Evolutionary conservation across 73 alveolate genomes (phyloP).

Genomic region (Tetrahymena thermophila): DNA sequence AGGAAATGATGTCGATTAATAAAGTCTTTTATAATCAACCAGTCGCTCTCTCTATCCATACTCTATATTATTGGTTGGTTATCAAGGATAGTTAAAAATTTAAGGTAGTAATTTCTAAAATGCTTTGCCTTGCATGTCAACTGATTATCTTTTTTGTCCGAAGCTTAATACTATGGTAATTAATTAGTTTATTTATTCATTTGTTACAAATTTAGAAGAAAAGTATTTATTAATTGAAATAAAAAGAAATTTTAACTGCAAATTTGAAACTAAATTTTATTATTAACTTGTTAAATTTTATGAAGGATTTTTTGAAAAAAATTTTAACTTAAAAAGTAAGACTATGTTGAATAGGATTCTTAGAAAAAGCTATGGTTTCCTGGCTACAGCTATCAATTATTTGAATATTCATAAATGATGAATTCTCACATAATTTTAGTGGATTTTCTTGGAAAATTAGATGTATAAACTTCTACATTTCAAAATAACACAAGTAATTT

Average conservation of each 20-base stretch:
- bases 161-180: not conserved
- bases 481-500: not conserved
- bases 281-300: too few species aligned
- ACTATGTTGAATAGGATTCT: not conserved
- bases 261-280: too few species aligned
- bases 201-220: not conserved
- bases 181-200: too few species aligned
- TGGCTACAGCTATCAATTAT: not conserved
- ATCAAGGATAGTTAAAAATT: not conserved
- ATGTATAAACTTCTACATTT: not conserved
- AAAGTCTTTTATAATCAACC: not conserved
- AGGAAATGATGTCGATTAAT: not conserved
- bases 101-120: not conserved
- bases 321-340: not conserved
- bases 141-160: not conserved
- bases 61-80: not conserved
- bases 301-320: too few species aligned
- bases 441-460: not conserved
- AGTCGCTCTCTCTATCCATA: not conserved
- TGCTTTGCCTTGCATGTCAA: not conserved
- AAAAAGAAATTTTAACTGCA: too few species aligned
- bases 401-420: not conserved
- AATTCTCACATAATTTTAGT: not conserved
- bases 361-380: not conserved
- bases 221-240: too few species aligned